These are phyloP conservation scores for Hsuehochloa calcarea DNA, from an alignment of 176 grass and related monocot genomes.

Conservation along the genomic window DNA sequence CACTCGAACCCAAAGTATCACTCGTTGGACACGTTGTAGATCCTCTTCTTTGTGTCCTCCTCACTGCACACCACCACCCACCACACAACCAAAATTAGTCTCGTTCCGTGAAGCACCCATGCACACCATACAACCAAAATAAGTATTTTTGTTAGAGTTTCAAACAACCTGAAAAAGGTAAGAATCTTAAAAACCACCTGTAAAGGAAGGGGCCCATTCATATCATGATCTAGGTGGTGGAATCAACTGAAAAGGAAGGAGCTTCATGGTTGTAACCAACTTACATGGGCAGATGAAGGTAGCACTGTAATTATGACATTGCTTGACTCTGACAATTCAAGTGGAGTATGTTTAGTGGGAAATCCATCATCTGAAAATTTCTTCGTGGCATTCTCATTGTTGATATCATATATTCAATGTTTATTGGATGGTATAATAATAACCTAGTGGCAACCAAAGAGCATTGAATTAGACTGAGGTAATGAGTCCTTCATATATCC, in stretches of 20 bases:
- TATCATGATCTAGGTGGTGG: background rate
- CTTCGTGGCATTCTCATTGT: conserved; percentile 66
- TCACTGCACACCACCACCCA: conserved; percentile 46
- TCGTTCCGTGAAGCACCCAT: background rate
- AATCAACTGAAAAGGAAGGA: background rate
- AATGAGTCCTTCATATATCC: background rate
- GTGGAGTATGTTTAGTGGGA: conserved; percentile 54
- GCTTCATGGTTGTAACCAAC: conserved; percentile 10
- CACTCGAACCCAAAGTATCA: conserved; percentile 93
- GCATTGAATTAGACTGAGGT: background rate
- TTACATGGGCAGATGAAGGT: conserved; percentile 86
- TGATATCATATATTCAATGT: conserved; percentile 37
- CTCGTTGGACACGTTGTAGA: conserved; percentile 96
- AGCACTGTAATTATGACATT: conserved; percentile 92
- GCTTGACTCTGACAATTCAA: conserved; percentile 62
- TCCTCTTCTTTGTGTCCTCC: conserved; percentile 88
- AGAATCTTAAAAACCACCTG: too few relatives aligned
- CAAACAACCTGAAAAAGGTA: too few relatives aligned
- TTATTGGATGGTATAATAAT: background rate
- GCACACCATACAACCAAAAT: too few relatives aligned
- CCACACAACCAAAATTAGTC: conserved; percentile 1
- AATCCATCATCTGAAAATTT: conserved; percentile 73
- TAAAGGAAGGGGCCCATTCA: too few relatives aligned
- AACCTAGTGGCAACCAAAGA: background rate
- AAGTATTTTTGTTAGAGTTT: too few relatives aligned